These are phyloP conservation scores for Sanguinoderma infundibulare DNA, from an alignment of 1,284 basidiomycete genomes.

Conservation along the genomic window DNA sequence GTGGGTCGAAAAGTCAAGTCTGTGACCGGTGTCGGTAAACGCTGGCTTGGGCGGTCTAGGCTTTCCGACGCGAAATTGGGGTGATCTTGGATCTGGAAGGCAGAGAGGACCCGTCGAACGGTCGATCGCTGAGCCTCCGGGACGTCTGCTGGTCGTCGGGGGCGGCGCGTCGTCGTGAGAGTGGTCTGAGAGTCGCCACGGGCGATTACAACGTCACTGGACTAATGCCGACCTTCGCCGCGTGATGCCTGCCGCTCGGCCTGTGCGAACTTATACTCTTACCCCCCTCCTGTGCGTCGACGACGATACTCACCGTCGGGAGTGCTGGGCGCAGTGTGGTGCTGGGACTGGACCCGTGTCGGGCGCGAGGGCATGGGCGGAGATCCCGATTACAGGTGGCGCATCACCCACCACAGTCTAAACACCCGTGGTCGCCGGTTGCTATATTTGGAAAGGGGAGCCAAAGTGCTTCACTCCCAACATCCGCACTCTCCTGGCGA, in stretches of 20 bases:
- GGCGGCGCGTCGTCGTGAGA: conserved; percentile 27
- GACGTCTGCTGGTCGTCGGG: conserved; percentile 6
- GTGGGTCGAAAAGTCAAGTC: conserved; percentile 1
- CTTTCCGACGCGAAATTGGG: conserved; percentile 9
- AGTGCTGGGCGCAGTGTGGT: background rate
- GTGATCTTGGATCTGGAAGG: conserved; percentile 3
- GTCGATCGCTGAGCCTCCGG: background rate
- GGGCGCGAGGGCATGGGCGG: conserved; percentile 4
- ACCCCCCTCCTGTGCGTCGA: background rate
- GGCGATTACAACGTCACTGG: conserved; percentile 20
- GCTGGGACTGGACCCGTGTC: conserved; percentile 7
- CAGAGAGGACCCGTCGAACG: background rate
- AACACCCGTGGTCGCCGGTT: conserved; percentile 1
- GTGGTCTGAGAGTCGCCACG: conserved; percentile 17
- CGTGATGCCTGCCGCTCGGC: conserved; percentile 17
- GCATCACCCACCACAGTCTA: conserved; percentile 3
- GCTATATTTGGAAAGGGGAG: background rate
- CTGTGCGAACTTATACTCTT: background rate
- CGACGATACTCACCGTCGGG: background rate
- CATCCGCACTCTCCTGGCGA: too few relatives aligned
- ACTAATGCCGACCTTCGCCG: conserved; percentile 22
- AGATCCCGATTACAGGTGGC: conserved; percentile 5
- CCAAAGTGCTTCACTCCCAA: background rate
- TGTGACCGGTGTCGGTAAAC: conserved; percentile 16
- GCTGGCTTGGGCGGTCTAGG: conserved; percentile 18